phyloP scores from a whole-genome alignment of 202 grass and related monocot species.

The Elaeis oleifera region DNA sequence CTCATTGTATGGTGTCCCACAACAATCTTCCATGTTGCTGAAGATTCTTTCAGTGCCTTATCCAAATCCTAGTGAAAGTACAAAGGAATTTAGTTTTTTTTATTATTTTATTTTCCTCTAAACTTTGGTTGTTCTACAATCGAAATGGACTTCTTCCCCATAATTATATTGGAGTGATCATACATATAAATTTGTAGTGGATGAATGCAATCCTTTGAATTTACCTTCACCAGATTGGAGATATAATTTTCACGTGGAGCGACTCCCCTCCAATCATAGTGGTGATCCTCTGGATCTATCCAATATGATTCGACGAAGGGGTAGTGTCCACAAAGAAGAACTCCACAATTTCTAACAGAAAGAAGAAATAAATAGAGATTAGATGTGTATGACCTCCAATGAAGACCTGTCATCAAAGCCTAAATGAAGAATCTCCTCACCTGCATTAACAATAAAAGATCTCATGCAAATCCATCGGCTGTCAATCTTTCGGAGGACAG shows the following conservation, averaged over 20 bases:
- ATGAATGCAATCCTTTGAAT: not conserved
- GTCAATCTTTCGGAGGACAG: slow-evolving; percentile 46
- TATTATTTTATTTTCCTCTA: no score
- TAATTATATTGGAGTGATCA: no score
- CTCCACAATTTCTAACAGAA: slow-evolving; percentile 50
- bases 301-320: slow-evolving; percentile 66
- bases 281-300: slow-evolving; percentile 40
- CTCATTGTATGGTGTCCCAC: slow-evolving; percentile 90
- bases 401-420: no score
- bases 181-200: no score
- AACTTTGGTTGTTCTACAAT: no score
- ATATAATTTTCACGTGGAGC: slow-evolving; percentile 55
- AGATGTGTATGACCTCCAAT: no score
- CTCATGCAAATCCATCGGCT: slow-evolving; percentile 76
- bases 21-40: slow-evolving; percentile 79
- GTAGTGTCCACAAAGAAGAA: slow-evolving; percentile 90
- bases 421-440: slow-evolving; percentile 15
- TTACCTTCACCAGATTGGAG: slow-evolving; percentile 55
- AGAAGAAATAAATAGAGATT: not conserved
- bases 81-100: no score
- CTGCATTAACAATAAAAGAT: slow-evolving; percentile 65
- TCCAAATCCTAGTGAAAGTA: slow-evolving; percentile 54
- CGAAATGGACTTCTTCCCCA: no score
- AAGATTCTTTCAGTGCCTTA: slow-evolving; percentile 58
- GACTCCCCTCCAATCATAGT: slow-evolving; percentile 85